phyloP scores from a whole-genome alignment of 768 basidiomycete species.

The Arthromyces matolae region DNA sequence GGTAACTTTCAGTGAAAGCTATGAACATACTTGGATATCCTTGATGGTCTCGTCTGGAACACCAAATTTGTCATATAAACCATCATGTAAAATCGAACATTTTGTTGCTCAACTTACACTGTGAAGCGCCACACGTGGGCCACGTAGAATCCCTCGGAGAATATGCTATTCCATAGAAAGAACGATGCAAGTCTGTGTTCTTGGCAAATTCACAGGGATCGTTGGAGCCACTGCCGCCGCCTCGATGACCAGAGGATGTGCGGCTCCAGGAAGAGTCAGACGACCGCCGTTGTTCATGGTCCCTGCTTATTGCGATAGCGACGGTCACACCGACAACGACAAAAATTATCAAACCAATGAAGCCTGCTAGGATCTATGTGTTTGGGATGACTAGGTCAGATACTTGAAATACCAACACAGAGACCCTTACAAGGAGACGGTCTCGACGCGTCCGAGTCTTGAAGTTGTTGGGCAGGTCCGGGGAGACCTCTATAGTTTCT shows the following conservation, averaged over 20 bases:
- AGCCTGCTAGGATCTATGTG: conserved; percentile 51
- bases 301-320: conserved; percentile 63
- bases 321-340: conserved; percentile 53
- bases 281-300: conserved; percentile 29
- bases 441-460: no score
- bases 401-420: no score
- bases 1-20: not conserved
- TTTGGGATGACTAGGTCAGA: no score
- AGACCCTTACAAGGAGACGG: no score
- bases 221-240: conserved; percentile 17
- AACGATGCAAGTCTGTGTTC: conserved; percentile 60
- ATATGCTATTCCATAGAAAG: conserved; percentile 86
- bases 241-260: no score
- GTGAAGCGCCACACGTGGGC: conserved; percentile 60
- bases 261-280: conserved; percentile 10
- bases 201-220: conserved; percentile 74
- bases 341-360: conserved; percentile 45
- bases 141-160: conserved; percentile 69
- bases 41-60: conserved; percentile 54
- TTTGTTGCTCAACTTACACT: conserved; percentile 37
- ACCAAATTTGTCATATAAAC: no score
- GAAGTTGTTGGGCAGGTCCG: no score
- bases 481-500: no score
- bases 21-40: conserved; percentile 59
- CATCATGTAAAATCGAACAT: no score